Base-by-base conservation (phyloP, 306 rosid genomes). In the Rubus parviflorus region DNA sequence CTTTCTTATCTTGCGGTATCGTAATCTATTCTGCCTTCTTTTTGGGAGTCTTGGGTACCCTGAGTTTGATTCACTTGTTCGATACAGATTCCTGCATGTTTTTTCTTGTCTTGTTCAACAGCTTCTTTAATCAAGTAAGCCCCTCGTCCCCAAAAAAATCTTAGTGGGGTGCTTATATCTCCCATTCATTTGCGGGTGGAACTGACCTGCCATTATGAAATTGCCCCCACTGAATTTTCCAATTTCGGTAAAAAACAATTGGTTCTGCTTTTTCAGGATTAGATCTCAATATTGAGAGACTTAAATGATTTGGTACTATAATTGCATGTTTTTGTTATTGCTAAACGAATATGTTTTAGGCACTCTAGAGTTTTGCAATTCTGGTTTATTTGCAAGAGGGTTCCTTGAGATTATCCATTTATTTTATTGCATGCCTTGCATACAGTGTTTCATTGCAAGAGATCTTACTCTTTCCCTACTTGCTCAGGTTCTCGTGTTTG, bases 401-500 rank as follows among this genome's bases (percentile, higher is more conserved):
- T 14, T 52, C 47, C 77, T 73, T 41, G 23, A 56, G 15, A 23
- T 45, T 73, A 22, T 58, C 25, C 64, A 5, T 58, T 74, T 58
- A 25, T 23, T 0, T 14, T 46, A 6, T 38, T 63, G 40, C 12
- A 63, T 37, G 45, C 68, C 10, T 63, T 63, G 46, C 48, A 6
- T 38, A 62, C n/a, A 38, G 38, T 19, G 48, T n/a, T 16, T 48
- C 53, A 40, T 17, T 17, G 2, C 7, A 19, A 4, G 30, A 17
- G 70, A 42, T n/a, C 42, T 35, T 48, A 6, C 2, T 43, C 56
- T 41, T 15, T 58, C 17, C 22, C 30, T 57, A 42, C 45, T 73
- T 46, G 5, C 47, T 63, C 30, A 73, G 63, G 42, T 42, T 49
- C 76, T 56, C 17, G 15, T 73, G 49, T 54, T 41, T 56, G 67